Evolutionary conservation across 2,329 filamentous ascomycete species (phyloP).

Genomic region (Mycocentrospora acerina): DNA sequence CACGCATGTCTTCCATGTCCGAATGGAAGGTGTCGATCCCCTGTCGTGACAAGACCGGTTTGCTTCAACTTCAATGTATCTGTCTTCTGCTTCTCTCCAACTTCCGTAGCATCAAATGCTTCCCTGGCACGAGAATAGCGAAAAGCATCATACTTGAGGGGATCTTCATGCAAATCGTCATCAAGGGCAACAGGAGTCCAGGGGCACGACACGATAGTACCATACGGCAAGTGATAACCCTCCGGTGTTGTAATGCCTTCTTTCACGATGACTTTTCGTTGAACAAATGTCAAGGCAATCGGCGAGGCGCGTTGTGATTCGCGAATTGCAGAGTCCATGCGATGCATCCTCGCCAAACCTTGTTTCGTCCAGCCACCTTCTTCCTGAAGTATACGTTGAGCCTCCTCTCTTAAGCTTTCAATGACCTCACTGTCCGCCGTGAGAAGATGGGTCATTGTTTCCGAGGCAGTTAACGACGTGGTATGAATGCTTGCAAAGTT

Average conservation of each 20-base stretch:
- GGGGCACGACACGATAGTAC: slow-evolving; percentile 19
- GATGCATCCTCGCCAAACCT: slow-evolving; percentile 46
- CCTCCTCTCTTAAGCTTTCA: slow-evolving; percentile 48
- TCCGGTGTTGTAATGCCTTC: slow-evolving; percentile 86
- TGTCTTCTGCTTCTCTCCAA: slow-evolving; percentile 17
- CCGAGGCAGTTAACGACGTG: slow-evolving; percentile 55
- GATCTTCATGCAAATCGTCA: slow-evolving; percentile 13
- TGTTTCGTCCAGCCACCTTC: slow-evolving; percentile 52
- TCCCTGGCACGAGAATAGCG: slow-evolving; percentile 25
- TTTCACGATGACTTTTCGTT: slow-evolving; percentile 56
- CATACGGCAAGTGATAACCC: slow-evolving; percentile 23
- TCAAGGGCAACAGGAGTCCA: slow-evolving; percentile 22
- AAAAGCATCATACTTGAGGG: slow-evolving; percentile 25
- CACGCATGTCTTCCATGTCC: slow-evolving; percentile 58
- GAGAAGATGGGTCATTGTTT: slow-evolving; percentile 32
- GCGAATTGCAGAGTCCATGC: slow-evolving; percentile 55
- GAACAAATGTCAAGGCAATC: slow-evolving; percentile 50
- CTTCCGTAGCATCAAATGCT: slow-evolving; percentile 18
- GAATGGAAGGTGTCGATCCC: slow-evolving; percentile 55
- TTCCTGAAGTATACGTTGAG: slow-evolving; percentile 35
- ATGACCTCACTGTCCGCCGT: slow-evolving; percentile 16
- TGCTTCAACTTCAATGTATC: slow-evolving; percentile 37
- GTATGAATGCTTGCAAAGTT: slow-evolving; percentile 64
- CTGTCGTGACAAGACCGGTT: slow-evolving; percentile 57
- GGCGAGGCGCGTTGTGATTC: slow-evolving; percentile 55